Evolutionary conservation across 1,284 basidiomycete genomes (phyloP), one percentile per base, ranked within the genome.

Genomic region (Trichosporon sp.): DNA sequence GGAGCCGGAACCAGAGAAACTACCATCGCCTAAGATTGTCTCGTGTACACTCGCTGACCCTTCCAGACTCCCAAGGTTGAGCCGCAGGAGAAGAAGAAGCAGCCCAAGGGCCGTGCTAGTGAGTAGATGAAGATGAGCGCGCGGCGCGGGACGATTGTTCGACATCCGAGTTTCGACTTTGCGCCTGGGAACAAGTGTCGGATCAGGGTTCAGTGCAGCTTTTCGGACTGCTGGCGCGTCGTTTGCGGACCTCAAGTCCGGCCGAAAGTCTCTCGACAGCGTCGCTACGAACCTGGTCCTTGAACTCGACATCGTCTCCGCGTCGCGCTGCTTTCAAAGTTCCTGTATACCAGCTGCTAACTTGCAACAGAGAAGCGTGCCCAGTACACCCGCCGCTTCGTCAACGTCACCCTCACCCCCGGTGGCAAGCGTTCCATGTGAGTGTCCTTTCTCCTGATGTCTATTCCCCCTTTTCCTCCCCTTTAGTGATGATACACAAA

Each of bases 51-150:
- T 1, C 8, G 62, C 64, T 63, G 59, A 68, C 65, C 3, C 25
- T 23, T 27, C 16, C 65, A 79, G 77, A 90, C 88, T 78, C 95
- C 95, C 77, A 95, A 95, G 84, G 94, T 95, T 81, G 94, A 95
- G 80, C 88, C 90, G 83, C 92, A 95, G 85, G 94, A 96, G 86
- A 96, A 95, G 89, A 93, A 94, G 87, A 95, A 95, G 89, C 86
- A 84, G 29, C 91, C 92, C 69, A 95, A 91, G 85, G 94, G 94
- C 74, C 91, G 94, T 80, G 94, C 94, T 70, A 92, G 77, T 79
- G 73, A 77, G 77, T 78, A 58, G 56, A 23, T 25, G 29, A 16
- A n/a, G 16, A 3, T 25, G 29, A 16, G 27, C n/a, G 56, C 27
- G 36, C 23, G 36, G 14, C 54, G 23, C 34, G 32, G 49, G 21